Conservation (phyloP, 352 stramenopile genomes). For the Phytophthora quininea region DNA sequence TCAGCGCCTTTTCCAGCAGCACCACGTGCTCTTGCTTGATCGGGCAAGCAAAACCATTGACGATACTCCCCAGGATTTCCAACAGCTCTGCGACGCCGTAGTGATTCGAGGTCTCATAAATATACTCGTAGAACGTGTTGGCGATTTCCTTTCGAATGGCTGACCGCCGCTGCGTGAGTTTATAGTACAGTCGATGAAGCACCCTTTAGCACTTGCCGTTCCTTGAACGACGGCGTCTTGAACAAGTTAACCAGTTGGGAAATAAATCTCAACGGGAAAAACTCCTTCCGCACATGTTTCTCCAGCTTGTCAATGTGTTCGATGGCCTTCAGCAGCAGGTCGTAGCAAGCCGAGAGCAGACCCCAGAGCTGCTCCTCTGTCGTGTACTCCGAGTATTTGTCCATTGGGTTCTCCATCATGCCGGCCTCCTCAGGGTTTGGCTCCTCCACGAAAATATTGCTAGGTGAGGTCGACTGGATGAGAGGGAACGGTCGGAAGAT, state of each 20-base stretch:
- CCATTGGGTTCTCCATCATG: constrained; percentile 73
- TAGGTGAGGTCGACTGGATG: constrained; percentile 54
- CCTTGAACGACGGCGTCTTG: constrained; percentile 88
- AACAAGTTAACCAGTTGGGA: constrained; percentile 84
- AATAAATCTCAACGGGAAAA: constrained; percentile 84
- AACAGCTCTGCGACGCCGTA: constrained; percentile 88
- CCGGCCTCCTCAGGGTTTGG: constrained; percentile 60
- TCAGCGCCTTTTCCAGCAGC: constrained; percentile 82
- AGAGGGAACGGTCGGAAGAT: constrained; percentile 82
- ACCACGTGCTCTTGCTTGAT: constrained; percentile 91
- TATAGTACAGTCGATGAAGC: constrained; percentile 90
- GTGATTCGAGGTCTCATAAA: constrained; percentile 92
- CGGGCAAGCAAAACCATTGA: constrained; percentile 89
- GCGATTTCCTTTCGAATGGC: constrained; percentile 89
- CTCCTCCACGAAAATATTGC: constrained; percentile 87
- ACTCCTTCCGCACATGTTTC: constrained; percentile 87
- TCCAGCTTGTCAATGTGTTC: constrained; percentile 91
- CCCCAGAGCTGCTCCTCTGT: constrained; percentile 85
- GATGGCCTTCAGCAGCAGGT: constrained; percentile 84
- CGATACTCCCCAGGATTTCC: constrained; percentile 89
- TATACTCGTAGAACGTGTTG: constrained; percentile 91
- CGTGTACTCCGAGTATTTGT: constrained; percentile 88
- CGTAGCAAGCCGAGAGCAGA: constrained; percentile 80
- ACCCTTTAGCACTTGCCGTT: constrained; percentile 88
- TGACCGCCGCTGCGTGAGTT: constrained; percentile 87